Evolutionary conservation across 805 yeast species (phyloP).

Genomic region (Saturnispora kantuleensis): DNA sequence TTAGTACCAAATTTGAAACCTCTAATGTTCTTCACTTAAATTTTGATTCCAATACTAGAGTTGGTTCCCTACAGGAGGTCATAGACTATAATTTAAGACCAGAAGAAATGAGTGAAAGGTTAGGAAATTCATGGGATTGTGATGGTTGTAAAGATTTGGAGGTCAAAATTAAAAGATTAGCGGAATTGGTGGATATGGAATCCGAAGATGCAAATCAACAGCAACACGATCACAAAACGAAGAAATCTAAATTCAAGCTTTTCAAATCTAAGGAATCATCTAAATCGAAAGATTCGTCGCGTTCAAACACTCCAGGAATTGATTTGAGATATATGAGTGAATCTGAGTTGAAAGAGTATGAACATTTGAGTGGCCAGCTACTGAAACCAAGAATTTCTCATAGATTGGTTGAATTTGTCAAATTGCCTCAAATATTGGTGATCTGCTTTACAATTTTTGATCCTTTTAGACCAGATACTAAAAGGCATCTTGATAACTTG

Average conservation of each 20-base stretch:
- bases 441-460: slow-evolving; percentile 27
- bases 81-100: slow-evolving; percentile 50
- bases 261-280: slow-evolving; percentile 11
- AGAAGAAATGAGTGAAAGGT: slow-evolving; percentile 47
- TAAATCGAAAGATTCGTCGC: slow-evolving; percentile 1
- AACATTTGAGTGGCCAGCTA: slow-evolving; percentile 13
- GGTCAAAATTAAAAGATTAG: slow-evolving; percentile 11
- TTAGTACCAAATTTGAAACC: slow-evolving; percentile 42
- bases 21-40: slow-evolving; percentile 25
- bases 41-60: slow-evolving; percentile 15
- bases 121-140: slow-evolving; percentile 80
- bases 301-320: background rate
- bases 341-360: slow-evolving; percentile 17
- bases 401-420: slow-evolving; percentile 25
- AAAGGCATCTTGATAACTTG: slow-evolving; percentile 18
- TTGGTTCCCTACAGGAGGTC: slow-evolving; percentile 43
- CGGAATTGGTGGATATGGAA: slow-evolving; percentile 6
- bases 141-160: slow-evolving; percentile 47
- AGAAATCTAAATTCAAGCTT: slow-evolving; percentile 12
- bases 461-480: slow-evolving; percentile 19
- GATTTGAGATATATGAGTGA: slow-evolving; percentile 13
- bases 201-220: background rate
- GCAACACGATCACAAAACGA: slow-evolving; percentile 21
- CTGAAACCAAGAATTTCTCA: slow-evolving; percentile 22
- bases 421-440: slow-evolving; percentile 26